Evolutionary conservation across 495 filamentous ascomycete species (phyloP), one percentile per base, ranked within the genome.

Genomic region (Daldinia vernicosa): DNA sequence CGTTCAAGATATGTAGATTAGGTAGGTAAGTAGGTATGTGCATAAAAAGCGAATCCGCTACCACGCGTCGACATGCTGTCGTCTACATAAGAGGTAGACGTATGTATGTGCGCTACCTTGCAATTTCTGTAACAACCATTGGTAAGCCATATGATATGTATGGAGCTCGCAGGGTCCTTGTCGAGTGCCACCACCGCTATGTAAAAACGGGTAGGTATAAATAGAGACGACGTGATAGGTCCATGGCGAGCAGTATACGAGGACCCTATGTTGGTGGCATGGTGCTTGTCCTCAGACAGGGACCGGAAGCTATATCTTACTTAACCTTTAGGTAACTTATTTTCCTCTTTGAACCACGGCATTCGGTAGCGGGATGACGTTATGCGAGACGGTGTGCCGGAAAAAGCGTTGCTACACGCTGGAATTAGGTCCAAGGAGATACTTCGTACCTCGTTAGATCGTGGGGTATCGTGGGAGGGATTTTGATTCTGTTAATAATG

Each of bases 401-500:
- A 27, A 68, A 68, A 56, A 60, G 54, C 53, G 54, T 67, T n/a
- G 69, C 60, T 60, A 37, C 53, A 17, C 32, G 43, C 59, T 66
- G 57, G 45, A 66, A 62, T 67, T 71, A 66, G 59, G 62, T 47
- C 17, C 17, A 64, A 37, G 59, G 40, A 64, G 64, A 72, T 72
- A 72, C 70, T 54, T 67, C 60, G 69, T 60, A 67, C 63, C 59
- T 47, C 59, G 58, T 66, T 67, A 65, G 64, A 68, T 72, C 70
- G 70, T 72, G 70, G 70, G 70, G 70, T 72, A 68, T 72, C 70
- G 70, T 65, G 70, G 70, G 70, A 68, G 64, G 59, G 69, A 67
- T 67, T 64, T 62, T 57, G 39, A 72, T 72, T 65, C 63, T 72
- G 70, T 72, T 72, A 68, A 72, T 72, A 72, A 72, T 72, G 60